Conservation (phyloP, 2,329 filamentous ascomycete species). For the Colletotrichum cereale region DNA sequence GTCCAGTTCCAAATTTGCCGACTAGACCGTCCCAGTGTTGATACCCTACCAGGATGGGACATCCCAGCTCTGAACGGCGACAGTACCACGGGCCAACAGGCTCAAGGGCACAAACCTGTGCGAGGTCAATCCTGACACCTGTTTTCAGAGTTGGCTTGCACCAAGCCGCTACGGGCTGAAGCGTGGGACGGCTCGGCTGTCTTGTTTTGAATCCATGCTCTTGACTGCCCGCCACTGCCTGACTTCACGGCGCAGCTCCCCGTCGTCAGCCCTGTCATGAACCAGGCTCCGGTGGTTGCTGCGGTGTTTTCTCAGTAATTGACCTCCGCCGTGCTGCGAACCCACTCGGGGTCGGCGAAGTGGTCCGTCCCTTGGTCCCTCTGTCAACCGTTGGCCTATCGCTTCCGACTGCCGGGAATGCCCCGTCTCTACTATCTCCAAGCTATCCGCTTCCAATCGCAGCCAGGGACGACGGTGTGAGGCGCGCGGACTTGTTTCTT, state of each 20-base stretch:
- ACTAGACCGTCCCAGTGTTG: slow-evolving; percentile 16
- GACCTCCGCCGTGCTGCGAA: slow-evolving; percentile 5
- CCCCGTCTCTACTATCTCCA: neutral
- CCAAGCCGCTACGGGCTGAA: slow-evolving; percentile 12
- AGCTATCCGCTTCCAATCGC: slow-evolving; percentile 6
- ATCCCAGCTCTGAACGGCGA: slow-evolving; percentile 31
- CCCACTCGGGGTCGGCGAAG: slow-evolving; percentile 18
- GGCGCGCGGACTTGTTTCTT: neutral
- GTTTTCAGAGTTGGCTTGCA: slow-evolving; percentile 9
- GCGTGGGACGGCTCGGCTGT: neutral
- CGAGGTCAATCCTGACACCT: slow-evolving; percentile 18
- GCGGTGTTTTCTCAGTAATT: neutral
- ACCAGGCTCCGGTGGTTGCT: slow-evolving; percentile 2
- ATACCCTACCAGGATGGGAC: slow-evolving; percentile 30
- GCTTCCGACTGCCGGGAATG: slow-evolving; percentile 10
- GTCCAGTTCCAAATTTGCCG: slow-evolving; percentile 15
- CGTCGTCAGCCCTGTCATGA: slow-evolving; percentile 1
- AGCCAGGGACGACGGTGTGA: neutral
- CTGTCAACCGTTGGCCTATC: neutral
- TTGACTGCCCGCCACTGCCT: slow-evolving; percentile 7
- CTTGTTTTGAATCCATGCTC: slow-evolving; percentile 3
- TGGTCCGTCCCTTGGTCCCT: slow-evolving; percentile 9
- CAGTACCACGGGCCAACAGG: neutral
- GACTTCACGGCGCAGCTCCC: slow-evolving; percentile 7
- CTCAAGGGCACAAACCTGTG: slow-evolving; percentile 1